phyloP scores from a whole-genome alignment of 345 rosid species.

The Eucalyptus pumila region DNA sequence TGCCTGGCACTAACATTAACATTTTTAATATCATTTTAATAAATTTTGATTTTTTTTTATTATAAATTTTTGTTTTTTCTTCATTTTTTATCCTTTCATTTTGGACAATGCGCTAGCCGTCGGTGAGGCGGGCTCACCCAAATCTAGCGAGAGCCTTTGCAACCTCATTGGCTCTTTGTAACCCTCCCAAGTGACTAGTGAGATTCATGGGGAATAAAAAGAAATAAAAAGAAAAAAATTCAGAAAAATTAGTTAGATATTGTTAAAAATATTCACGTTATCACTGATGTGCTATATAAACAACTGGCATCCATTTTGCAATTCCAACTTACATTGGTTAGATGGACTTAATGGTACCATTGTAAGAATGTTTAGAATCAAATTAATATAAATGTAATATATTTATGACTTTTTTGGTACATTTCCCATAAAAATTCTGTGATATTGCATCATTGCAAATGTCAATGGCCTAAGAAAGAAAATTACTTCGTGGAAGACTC shows the following conservation, averaged over 20 bases:
- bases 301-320: accelerated
- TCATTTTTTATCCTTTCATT: background rate
- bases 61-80: too few relatives aligned
- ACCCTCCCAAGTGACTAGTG: too few relatives aligned
- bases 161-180: too few relatives aligned
- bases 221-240: too few relatives aligned
- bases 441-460: background rate
- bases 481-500: background rate
- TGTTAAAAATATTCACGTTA: accelerated
- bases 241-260: too few relatives aligned
- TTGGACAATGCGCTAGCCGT: accelerated
- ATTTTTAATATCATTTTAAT: too few relatives aligned
- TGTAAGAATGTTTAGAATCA: too few relatives aligned
- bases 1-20: accelerated
- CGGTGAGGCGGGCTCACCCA: background rate
- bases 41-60: too few relatives aligned
- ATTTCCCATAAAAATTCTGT: background rate
- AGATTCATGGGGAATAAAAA: too few relatives aligned
- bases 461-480: background rate
- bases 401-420: too few relatives aligned
- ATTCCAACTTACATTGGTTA: background rate
- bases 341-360: background rate
- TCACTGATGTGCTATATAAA: accelerated
- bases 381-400: too few relatives aligned
- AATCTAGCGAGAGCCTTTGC: too few relatives aligned